Evolutionary conservation across 2,329 filamentous ascomycete species (phyloP).

Genomic region (Aspergillus udagawae): DNA sequence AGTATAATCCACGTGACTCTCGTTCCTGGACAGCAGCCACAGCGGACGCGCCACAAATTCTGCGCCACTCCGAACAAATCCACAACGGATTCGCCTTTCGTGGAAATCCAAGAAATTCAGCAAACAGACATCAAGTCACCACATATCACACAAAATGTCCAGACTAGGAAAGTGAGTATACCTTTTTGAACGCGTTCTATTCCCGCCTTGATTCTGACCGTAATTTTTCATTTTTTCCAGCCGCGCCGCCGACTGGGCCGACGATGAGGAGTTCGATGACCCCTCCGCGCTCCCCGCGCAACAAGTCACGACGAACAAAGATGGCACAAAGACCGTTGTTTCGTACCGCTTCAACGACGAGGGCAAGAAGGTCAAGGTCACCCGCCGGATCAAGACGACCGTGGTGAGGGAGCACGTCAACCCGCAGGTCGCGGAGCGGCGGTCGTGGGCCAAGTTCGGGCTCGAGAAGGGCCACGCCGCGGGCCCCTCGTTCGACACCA

Average conservation of each 20-base stretch:
- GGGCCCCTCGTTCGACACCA: slow-evolving; percentile 85
- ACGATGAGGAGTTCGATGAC: slow-evolving; percentile 81
- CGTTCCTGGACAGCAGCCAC: slow-evolving; percentile 25
- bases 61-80: slow-evolving; percentile 36
- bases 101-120: slow-evolving; percentile 40
- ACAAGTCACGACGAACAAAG: slow-evolving; percentile 92
- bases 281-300: slow-evolving; percentile 79
- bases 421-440: slow-evolving; percentile 91
- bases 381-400: slow-evolving; percentile 88
- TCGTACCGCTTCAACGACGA: slow-evolving; percentile 88
- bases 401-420: slow-evolving; percentile 92
- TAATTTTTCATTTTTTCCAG: slow-evolving; percentile 29
- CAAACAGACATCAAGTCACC: slow-evolving; percentile 21
- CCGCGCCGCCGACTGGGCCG: slow-evolving; percentile 84
- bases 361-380: slow-evolving; percentile 95
- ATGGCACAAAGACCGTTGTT: slow-evolving; percentile 94
- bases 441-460: slow-evolving; percentile 91
- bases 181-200: neutral
- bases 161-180: slow-evolving; percentile 44
- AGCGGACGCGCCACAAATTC: slow-evolving; percentile 28
- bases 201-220: slow-evolving; percentile 12
- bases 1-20: slow-evolving; percentile 11
- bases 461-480: slow-evolving; percentile 76
- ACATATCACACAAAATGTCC: slow-evolving; percentile 40
- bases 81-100: slow-evolving; percentile 40